Evolutionary conservation across 169 alveolate species (phyloP).

Genomic region (Toxoplasma gondii): DNA sequence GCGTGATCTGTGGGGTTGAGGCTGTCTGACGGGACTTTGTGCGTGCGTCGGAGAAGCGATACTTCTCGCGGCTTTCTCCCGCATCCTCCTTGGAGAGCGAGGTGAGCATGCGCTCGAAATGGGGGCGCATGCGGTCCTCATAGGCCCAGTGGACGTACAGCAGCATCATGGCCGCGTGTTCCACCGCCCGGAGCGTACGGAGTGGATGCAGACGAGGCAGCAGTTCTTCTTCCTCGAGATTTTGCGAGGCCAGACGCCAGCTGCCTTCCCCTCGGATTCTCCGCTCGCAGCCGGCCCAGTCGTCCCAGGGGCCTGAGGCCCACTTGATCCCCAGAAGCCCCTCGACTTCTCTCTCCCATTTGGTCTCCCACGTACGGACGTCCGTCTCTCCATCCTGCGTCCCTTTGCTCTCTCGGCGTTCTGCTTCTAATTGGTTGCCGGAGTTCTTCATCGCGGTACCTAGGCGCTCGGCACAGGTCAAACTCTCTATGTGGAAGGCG

Average conservation of each 20-base stretch:
- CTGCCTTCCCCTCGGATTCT: background rate
- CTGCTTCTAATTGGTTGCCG: background rate
- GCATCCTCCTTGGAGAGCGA: background rate
- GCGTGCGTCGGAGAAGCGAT: background rate
- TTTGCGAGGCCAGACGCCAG: background rate
- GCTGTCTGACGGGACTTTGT: background rate
- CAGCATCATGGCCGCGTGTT: background rate
- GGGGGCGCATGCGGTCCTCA: constrained; percentile 6
- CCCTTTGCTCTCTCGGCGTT: background rate
- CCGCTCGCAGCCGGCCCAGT: background rate
- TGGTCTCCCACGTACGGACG: background rate
- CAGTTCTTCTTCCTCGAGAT: background rate
- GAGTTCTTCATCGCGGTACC: background rate
- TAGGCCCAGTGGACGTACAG: constrained; percentile 35
- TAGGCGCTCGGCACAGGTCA: too few species aligned
- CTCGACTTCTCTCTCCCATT: background rate
- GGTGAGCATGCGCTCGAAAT: background rate
- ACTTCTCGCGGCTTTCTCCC: background rate
- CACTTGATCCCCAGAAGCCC: background rate
- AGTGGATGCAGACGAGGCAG: background rate
- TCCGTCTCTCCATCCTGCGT: background rate
- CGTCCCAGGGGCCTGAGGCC: background rate
- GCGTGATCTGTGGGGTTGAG: background rate
- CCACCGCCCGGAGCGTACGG: constrained; percentile 2
- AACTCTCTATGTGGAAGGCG: background rate